Conservation (phyloP, 495 filamentous ascomycete genomes). For the Usnea hakonensis region DNA sequence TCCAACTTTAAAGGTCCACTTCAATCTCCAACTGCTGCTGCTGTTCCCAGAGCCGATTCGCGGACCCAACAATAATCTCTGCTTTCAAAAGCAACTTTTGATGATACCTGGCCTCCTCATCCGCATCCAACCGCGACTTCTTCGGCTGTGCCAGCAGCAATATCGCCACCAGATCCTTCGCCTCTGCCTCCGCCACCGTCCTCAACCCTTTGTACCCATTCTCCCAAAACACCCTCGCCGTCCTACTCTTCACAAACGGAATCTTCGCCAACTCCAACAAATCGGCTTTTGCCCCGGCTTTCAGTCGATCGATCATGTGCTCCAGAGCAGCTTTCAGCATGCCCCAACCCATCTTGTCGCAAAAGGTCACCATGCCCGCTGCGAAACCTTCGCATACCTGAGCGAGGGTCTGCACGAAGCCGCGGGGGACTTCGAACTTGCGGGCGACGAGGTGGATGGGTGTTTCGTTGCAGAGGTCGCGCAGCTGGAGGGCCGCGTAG, state of each 20-base stretch:
- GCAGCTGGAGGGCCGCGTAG: slow-evolving; percentile 71
- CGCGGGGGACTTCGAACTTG: slow-evolving; percentile 63
- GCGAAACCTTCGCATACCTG: slow-evolving; percentile 76
- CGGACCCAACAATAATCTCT: slow-evolving; percentile 58
- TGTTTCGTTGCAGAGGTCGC: slow-evolving; percentile 72
- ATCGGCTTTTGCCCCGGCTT: slow-evolving; percentile 66
- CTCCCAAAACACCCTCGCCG: slow-evolving; percentile 68
- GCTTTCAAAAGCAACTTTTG: slow-evolving; percentile 60
- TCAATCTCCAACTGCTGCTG: slow-evolving; percentile 41
- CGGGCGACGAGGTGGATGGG: slow-evolving; percentile 61
- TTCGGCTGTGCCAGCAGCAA: slow-evolving; percentile 64
- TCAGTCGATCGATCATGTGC: slow-evolving; percentile 68
- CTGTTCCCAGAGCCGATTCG: slow-evolving; percentile 60
- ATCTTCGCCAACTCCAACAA: slow-evolving; percentile 66
- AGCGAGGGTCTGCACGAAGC: slow-evolving; percentile 62
- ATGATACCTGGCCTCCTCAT: slow-evolving; percentile 54
- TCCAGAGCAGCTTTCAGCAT: slow-evolving; percentile 67
- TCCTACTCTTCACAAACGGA: slow-evolving; percentile 70
- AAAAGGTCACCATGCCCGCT: slow-evolving; percentile 68
- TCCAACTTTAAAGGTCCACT: slow-evolving; percentile 10
- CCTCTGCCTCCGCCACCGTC: slow-evolving; percentile 58
- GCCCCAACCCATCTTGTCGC: slow-evolving; percentile 66
- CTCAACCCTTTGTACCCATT: slow-evolving; percentile 65
- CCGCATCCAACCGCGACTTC: slow-evolving; percentile 49
- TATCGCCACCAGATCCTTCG: slow-evolving; percentile 59